Conservation (phyloP, 768 basidiomycete genomes). For the Tephrocybe sp. region DNA sequence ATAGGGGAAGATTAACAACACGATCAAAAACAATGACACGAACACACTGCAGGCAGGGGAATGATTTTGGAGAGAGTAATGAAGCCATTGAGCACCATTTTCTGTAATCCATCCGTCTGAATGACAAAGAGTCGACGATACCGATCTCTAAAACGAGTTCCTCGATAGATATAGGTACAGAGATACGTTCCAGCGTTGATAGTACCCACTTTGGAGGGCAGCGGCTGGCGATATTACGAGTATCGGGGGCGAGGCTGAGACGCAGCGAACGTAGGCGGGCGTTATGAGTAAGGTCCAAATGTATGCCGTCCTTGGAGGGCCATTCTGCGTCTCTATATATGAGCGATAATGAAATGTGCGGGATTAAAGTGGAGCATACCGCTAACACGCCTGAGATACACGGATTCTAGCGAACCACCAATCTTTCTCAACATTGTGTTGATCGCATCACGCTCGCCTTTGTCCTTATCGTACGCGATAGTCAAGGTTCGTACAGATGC, state of each 20-base stretch:
- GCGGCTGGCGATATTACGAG: constrained; percentile 1
- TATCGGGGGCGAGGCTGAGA: constrained; percentile 8
- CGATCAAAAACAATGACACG: not conserved
- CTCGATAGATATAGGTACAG: constrained; percentile 1
- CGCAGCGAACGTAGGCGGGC: constrained; percentile 4
- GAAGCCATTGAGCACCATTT: constrained; percentile 1
- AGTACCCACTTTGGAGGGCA: constrained; percentile 11
- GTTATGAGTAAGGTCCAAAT: not conserved
- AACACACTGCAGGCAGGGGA: constrained; percentile 5
- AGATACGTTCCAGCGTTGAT: constrained; percentile 5
- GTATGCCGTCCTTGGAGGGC: constrained; percentile 1
- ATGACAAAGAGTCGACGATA: constrained; percentile 8
- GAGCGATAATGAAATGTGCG: not conserved
- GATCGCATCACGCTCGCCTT: not conserved
- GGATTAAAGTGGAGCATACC: not conserved
- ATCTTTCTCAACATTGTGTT: not conserved
- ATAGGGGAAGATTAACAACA: constrained; percentile 3
- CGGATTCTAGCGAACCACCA: not conserved
- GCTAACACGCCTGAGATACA: constrained; percentile 1
- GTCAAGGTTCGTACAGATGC: constrained; percentile 7
- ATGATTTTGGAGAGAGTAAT: not conserved
- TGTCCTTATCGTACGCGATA: constrained; percentile 3
- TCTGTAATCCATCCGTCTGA: constrained; percentile 3
- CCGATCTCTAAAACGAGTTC: constrained; percentile 4
- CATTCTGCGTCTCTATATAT: not conserved